Evolutionary conservation across 2,329 filamentous ascomycete species (phyloP).

Genomic region (Curvularia sp.): DNA sequence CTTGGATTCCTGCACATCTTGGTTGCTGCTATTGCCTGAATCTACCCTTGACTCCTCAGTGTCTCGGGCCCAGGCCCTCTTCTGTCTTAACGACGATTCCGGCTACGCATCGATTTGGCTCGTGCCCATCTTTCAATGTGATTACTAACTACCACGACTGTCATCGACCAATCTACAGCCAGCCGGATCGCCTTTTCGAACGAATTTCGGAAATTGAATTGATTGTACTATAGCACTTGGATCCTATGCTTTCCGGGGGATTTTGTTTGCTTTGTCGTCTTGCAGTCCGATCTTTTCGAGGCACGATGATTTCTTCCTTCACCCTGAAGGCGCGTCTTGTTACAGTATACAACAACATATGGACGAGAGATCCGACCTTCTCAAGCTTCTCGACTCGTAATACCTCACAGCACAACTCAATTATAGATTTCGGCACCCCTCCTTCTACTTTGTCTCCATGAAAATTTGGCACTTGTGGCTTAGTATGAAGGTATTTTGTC

Average conservation of each 20-base stretch:
- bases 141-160: conserved; percentile 11
- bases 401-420: not conserved
- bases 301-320: not conserved
- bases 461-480: not conserved
- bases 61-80: conserved; percentile 1
- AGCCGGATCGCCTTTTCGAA: conserved; percentile 1
- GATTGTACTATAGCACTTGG: conserved; percentile 2
- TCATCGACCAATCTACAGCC: conserved; percentile 7
- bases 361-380: not conserved
- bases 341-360: not conserved
- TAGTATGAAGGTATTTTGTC: not conserved
- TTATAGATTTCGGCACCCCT: not conserved
- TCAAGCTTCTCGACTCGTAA: not conserved
- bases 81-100: not conserved
- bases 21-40: not conserved
- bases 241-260: not conserved
- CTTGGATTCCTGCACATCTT: not conserved
- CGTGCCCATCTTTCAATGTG: conserved; percentile 11
- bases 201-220: not conserved
- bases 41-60: not conserved
- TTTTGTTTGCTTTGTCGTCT: not conserved
- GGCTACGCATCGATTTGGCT: conserved; percentile 27
- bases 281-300: not conserved
- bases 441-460: not conserved
- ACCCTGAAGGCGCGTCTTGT: not conserved